Percentiles rank a stretch among this genome's conserved stretches.
Conservation (phyloP, 208 protist species). For the Trypanosoma melophagium region DNA sequence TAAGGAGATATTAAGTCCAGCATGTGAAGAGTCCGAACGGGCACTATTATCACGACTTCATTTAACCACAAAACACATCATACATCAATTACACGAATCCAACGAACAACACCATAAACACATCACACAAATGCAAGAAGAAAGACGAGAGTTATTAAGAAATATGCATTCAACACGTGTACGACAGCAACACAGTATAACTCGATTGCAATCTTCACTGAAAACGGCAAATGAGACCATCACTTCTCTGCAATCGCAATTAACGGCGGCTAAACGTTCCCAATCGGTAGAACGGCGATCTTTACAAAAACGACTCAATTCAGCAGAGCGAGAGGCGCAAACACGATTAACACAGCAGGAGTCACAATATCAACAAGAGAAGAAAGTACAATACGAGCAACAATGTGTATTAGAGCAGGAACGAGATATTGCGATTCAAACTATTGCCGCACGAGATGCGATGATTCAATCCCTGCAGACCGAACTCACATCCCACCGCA, state of each 20-base stretch:
- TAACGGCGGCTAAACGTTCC: background rate
- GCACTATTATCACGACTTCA: constrained; percentile 9
- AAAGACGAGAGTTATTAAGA: constrained; percentile 2
- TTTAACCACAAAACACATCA: background rate
- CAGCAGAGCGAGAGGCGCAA: constrained; percentile 15
- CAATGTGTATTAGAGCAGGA: constrained; percentile 14
- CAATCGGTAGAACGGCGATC: constrained; percentile 16
- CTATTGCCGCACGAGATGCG: background rate
- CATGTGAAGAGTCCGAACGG: background rate
- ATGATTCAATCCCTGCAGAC: constrained; percentile 4
- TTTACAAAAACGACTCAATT: constrained; percentile 16
- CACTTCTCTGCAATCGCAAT: constrained; percentile 5
- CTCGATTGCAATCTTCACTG: constrained; percentile 11
- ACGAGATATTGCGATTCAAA: background rate
- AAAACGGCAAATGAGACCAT: constrained; percentile 7
- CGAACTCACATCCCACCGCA: background rate
- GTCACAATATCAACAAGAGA: background rate
- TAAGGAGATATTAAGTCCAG: constrained; percentile 1
- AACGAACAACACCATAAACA: background rate
- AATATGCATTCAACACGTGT: constrained; percentile 1
- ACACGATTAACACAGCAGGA: constrained; percentile 6
- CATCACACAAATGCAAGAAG: constrained; percentile 10
- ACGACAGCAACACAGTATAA: constrained; percentile 15
- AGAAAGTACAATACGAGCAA: background rate
- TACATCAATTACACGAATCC: background rate